A percentile compares a stretch with the other conserved stretches of the same genome.
These are phyloP conservation scores for Aurinia saxatilis DNA, from an alignment of 345 rosid species.

Conservation along the genomic window DNA sequence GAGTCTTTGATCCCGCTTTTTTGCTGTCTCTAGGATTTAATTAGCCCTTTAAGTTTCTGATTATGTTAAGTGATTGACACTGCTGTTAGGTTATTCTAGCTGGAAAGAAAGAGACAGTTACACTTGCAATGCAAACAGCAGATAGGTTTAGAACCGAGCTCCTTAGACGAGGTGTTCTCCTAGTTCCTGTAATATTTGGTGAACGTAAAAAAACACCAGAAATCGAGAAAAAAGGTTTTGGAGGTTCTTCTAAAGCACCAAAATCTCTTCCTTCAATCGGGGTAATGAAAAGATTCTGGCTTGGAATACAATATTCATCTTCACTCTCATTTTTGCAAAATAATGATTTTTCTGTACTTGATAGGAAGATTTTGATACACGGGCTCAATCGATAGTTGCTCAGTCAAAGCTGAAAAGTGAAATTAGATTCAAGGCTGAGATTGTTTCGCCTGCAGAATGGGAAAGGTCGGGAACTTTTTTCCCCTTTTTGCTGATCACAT, in stretches of 20 bases:
- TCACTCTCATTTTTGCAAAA: background rate
- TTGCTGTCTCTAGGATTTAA: background rate
- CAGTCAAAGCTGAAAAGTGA: conserved; percentile 88
- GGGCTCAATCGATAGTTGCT: conserved; percentile 69
- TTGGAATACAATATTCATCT: background rate
- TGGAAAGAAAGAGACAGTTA: conserved; percentile 64
- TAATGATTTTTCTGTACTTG: background rate
- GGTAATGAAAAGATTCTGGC: conserved; percentile 34
- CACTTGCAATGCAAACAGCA: conserved; percentile 62
- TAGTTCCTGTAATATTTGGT: conserved; percentile 84
- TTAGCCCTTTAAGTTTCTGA: background rate
- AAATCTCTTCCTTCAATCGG: conserved; percentile 81
- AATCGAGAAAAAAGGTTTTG: conserved; percentile 79
- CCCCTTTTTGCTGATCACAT: background rate
- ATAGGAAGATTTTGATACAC: conserved; percentile 85
- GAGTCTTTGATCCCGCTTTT: conserved; percentile 27
- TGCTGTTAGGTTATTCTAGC: conserved; percentile 76
- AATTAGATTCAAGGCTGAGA: conserved; percentile 72
- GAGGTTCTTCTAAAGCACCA: conserved; percentile 48
- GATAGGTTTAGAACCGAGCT: conserved; percentile 91
- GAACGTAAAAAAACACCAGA: conserved; percentile 47
- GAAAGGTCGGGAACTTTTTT: conserved; percentile 56
- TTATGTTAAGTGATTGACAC: conserved; percentile 6
- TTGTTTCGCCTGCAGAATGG: conserved; percentile 74
- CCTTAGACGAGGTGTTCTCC: conserved; percentile 73